Percentiles rank a stretch among this genome's conserved stretches.
Evolutionary conservation across 2,329 filamentous ascomycete species (phyloP).

Genomic region (Pyrenochaeta sp.): DNA sequence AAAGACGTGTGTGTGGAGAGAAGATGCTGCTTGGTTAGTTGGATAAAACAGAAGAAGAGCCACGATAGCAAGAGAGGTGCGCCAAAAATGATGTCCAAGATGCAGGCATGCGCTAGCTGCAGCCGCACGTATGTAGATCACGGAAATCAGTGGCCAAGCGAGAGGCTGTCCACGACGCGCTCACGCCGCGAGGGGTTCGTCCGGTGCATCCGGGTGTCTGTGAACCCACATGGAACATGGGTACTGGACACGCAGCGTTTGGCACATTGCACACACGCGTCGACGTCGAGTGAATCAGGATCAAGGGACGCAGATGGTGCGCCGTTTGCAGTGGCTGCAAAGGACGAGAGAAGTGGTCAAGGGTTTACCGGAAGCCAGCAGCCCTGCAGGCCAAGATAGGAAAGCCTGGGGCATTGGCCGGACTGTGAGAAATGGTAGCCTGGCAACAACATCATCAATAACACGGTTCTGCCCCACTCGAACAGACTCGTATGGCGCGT

Average conservation of each 20-base stretch:
- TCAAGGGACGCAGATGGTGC: constrained; percentile 3
- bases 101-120: constrained; percentile 34
- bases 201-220: constrained; percentile 21
- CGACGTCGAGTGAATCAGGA: not conserved
- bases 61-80: not conserved
- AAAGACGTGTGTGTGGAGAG: constrained; percentile 1
- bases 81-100: constrained; percentile 1
- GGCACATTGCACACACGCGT: not conserved
- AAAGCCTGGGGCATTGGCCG: constrained; percentile 12
- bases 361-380: constrained; percentile 21
- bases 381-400: constrained; percentile 27
- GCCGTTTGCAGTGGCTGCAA: constrained; percentile 17
- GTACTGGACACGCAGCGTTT: constrained; percentile 6
- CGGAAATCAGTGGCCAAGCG: constrained; percentile 38
- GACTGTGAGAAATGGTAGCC: constrained; percentile 30
- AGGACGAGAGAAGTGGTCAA: constrained; percentile 8
- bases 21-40: not conserved
- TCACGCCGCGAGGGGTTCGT: constrained; percentile 32
- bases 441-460: constrained; percentile 10
- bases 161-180: constrained; percentile 31
- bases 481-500: constrained; percentile 11
- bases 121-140: constrained; percentile 45
- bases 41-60: too few relatives aligned
- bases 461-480: not conserved
- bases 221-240: constrained; percentile 4